Evolutionary conservation across 139 green algal species (phyloP), one percentile per base, ranked within the genome.

Genomic region (Coelastrella sp.): DNA sequence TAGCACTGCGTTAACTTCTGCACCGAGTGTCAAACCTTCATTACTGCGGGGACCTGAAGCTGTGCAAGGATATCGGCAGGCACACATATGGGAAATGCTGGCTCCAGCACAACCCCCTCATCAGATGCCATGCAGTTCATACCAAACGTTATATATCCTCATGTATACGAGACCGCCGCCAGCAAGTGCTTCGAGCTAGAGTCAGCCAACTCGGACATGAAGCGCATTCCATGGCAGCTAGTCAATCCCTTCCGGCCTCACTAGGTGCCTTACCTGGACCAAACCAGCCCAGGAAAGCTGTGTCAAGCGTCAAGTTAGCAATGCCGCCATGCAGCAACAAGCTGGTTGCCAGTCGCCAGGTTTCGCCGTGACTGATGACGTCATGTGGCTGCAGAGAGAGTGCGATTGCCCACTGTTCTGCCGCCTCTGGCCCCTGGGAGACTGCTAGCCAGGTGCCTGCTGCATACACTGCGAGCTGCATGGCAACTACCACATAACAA

Each of bases 311-410:
- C n/a, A 90, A 64, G 60, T 90, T 74, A 8, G 86, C 57, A 17
- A 90, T 57, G 23, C 86, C 86, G 16, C 86, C 75, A 82, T 90
- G 86, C 86, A 90, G 75, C 86, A 90, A 73, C 60, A 90, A 78
- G 86, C 86, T 78, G 17, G 58, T 90, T 14, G 23, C 58, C 59
- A 90, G 86, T 22, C 86, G 74, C 86, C 86, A 90, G 73, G 23
- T 56, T 75, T 90, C 86, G 11, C 86, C 61, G 14, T 84, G 23
- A 3, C 3, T 19, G 59, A 83, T 22, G 58, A 83, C 74, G 14
- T 68, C n/a, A n/a, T 65, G 14, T 17, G 83, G 83, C 75, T 85
- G 75, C 86, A 90, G 57, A 8, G 86, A 78, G 17, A 90, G 86
- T 64, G 59, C 86, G 19, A 78, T 8, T 5, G 86, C 86, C 73